These are phyloP conservation scores for Phyllosticta citribraziliensis DNA, from an alignment of 2,329 filamentous ascomycete genomes.

Conservation along the genomic window DNA sequence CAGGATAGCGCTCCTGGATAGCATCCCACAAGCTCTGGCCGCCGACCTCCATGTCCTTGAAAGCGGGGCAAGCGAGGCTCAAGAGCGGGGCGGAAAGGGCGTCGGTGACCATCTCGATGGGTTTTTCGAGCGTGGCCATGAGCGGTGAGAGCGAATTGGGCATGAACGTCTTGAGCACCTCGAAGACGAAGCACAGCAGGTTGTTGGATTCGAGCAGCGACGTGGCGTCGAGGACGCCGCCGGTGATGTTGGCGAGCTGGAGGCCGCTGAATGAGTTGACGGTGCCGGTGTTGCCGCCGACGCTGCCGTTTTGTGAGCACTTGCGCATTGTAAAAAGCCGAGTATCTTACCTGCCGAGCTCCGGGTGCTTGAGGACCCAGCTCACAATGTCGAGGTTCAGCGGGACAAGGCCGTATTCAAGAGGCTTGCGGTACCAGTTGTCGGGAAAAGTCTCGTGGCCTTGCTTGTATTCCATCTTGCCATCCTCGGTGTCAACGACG, in stretches of 20 bases:
- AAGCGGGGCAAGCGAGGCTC: constrained; percentile 19
- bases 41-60: constrained; percentile 14
- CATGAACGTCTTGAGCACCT: constrained; percentile 25
- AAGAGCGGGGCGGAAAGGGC: constrained; percentile 16
- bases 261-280: constrained; percentile 44
- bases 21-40: constrained; percentile 8
- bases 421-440: constrained; percentile 41
- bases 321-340: constrained; percentile 12
- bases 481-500: constrained; percentile 32
- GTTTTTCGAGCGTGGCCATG: constrained; percentile 17
- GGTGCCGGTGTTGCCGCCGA: constrained; percentile 45
- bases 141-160: constrained; percentile 25
- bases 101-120: constrained; percentile 16
- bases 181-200: constrained; percentile 27
- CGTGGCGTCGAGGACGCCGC: constrained; percentile 27
- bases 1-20: constrained; percentile 1
- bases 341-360: constrained; percentile 21
- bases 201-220: constrained; percentile 32
- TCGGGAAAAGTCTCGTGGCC: constrained; percentile 45
- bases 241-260: constrained; percentile 33
- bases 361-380: constrained; percentile 29
- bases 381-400: constrained; percentile 33
- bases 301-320: constrained; percentile 11
- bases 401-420: constrained; percentile 39
- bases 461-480: constrained; percentile 28